Percentiles rank a stretch among this genome's conserved stretches.
These are phyloP conservation scores for Trifolium subterraneum DNA, from an alignment of 306 rosid species.

Conservation along the genomic window DNA sequence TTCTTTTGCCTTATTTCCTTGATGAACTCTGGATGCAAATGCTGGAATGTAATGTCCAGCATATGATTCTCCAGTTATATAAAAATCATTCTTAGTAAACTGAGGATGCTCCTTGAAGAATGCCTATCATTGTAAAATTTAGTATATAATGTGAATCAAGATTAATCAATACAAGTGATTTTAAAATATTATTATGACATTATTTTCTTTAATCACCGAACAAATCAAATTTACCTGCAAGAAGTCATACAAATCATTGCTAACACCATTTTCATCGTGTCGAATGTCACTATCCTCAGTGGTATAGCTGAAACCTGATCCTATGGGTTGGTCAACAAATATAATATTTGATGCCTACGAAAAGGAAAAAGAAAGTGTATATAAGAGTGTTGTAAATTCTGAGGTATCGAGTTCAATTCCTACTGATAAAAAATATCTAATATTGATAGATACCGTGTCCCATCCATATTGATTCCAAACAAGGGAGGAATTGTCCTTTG, in stretches of 20 bases:
- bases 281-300: constrained; percentile 70
- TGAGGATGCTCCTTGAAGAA: constrained; percentile 77
- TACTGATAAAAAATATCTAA: no score
- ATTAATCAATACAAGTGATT: background rate
- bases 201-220: constrained; percentile 3
- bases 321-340: constrained; percentile 84
- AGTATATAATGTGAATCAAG: background rate
- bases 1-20: constrained; percentile 82
- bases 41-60: constrained; percentile 98
- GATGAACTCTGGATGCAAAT: constrained; percentile 79
- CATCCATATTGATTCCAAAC: constrained; percentile 91
- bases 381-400: no score
- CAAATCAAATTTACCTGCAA: constrained; percentile 64
- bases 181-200: background rate
- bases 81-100: constrained; percentile 73
- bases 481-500: constrained; percentile 60
- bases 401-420: no score
- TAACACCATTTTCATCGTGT: constrained; percentile 77
- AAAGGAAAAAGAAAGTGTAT: background rate
- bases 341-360: constrained; percentile 85
- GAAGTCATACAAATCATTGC: constrained; percentile 88
- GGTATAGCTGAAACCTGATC: constrained; percentile 94
- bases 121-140: constrained; percentile 57
- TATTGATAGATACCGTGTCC: constrained; percentile 65
- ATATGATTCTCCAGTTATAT: constrained; percentile 91